These are phyloP conservation scores for Fusarium oxysporum DNA, from an alignment of 2,329 filamentous ascomycete species.

Conservation along the genomic window DNA sequence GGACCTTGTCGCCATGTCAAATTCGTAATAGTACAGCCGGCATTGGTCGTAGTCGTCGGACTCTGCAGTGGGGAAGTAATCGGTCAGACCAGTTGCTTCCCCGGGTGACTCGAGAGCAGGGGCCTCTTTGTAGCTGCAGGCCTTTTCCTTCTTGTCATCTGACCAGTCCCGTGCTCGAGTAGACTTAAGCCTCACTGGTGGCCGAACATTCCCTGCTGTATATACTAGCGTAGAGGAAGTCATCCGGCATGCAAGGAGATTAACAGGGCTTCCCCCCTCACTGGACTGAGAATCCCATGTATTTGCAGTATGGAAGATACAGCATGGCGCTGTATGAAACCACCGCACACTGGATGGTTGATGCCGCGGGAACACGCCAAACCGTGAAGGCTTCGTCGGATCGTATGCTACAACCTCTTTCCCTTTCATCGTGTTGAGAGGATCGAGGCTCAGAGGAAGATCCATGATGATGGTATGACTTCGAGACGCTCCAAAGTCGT, in stretches of 20 bases:
- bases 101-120: neutral
- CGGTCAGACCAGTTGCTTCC: accelerated
- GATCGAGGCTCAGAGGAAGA: conserved; percentile 73
- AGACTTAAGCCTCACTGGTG: conserved; percentile 23
- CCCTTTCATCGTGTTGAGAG: conserved; percentile 68
- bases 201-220: conserved; percentile 68
- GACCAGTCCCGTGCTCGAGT: accelerated
- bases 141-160: neutral
- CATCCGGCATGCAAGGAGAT: conserved; percentile 74
- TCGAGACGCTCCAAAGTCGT: conserved; percentile 77
- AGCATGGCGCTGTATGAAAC: conserved; percentile 76
- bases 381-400: conserved; percentile 66
- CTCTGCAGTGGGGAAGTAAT: conserved; percentile 44
- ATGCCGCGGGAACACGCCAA: conserved; percentile 75
- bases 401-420: conserved; percentile 70
- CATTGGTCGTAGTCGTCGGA: conserved; percentile 71
- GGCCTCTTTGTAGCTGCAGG: neutral
- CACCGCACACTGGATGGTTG: conserved; percentile 68
- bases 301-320: conserved; percentile 79
- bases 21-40: conserved; percentile 76
- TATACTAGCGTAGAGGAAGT: conserved; percentile 75
- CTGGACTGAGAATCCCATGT: conserved; percentile 66
- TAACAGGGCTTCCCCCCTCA: conserved; percentile 54
- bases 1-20: conserved; percentile 55
- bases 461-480: conserved; percentile 75